Conservation (phyloP, 306 rosid genomes). For the Quercus variabilis region DNA sequence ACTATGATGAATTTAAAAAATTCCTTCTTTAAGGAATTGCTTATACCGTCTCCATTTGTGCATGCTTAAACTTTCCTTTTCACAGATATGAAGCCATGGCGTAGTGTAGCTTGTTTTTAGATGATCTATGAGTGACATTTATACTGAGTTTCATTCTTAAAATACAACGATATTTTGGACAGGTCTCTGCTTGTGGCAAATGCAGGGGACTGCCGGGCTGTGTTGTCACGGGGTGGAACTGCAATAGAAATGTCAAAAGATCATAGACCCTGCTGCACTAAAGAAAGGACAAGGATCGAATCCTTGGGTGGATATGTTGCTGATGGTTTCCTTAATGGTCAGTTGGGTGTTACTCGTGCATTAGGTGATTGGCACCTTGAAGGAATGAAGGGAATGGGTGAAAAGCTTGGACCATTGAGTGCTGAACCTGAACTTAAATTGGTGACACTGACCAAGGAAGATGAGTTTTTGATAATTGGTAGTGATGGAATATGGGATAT, state of each 20-base stretch:
- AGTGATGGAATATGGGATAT: conserved; percentile 96
- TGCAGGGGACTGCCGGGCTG: conserved; percentile 95
- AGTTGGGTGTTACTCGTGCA: conserved; percentile 81
- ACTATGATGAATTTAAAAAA: not conserved
- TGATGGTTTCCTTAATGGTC: conserved; percentile 74
- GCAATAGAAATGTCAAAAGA: conserved; percentile 85
- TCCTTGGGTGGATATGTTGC: conserved; percentile 73
- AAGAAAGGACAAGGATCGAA: conserved; percentile 71
- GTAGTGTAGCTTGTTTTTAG: not conserved
- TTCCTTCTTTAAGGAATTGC: not conserved
- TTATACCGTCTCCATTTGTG: not conserved
- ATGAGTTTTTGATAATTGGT: conserved; percentile 84
- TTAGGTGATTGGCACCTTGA: conserved; percentile 94
- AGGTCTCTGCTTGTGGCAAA: conserved; percentile 96
- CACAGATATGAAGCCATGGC: not conserved
- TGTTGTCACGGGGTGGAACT: conserved; percentile 63
- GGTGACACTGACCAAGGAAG: conserved; percentile 63
- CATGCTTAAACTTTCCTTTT: not conserved
- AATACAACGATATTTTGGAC: conserved; percentile 5
- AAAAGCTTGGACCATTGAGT: conserved; percentile 71
- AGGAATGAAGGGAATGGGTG: conserved; percentile 77
- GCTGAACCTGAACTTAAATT: conserved; percentile 88
- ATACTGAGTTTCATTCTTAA: not conserved
- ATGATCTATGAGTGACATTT: not conserved
- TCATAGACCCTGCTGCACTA: conserved; percentile 66